These are phyloP conservation scores for Phytophthora cajani DNA, from an alignment of 352 stramenopile genomes.

Conservation along the genomic window DNA sequence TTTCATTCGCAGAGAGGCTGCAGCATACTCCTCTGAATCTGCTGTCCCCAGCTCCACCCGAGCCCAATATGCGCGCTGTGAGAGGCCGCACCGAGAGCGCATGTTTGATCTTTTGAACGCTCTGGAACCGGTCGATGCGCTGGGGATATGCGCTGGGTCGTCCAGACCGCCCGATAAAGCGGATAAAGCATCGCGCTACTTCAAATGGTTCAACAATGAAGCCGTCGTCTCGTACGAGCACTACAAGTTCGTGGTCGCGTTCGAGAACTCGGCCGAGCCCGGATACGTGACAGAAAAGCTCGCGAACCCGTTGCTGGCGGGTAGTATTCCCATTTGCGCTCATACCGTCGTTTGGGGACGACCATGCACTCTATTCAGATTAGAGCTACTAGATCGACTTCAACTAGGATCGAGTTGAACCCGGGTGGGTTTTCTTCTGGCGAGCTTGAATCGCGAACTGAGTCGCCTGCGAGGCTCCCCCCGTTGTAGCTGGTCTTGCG, in stretches of 20 bases:
- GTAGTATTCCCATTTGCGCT: constrained; percentile 64
- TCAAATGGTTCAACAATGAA: constrained; percentile 45
- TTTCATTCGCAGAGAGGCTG: constrained; percentile 47
- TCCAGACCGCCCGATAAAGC: constrained; percentile 11
- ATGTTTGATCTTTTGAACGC: constrained; percentile 56
- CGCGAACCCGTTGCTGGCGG: constrained; percentile 60
- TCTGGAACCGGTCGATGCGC: constrained; percentile 52
- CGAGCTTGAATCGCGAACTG: too few species aligned
- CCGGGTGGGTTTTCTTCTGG: too few species aligned
- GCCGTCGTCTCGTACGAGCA: constrained; percentile 37
- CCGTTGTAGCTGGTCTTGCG: too few species aligned
- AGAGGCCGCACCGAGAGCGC: constrained; percentile 48
- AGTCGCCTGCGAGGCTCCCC: too few species aligned
- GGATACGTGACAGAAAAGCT: constrained; percentile 79
- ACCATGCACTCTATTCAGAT: too few species aligned
- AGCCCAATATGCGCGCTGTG: constrained; percentile 43
- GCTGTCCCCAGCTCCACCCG: constrained; percentile 14
- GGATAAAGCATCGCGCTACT: constrained; percentile 14
- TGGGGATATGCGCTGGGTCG: constrained; percentile 45
- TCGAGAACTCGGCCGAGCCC: constrained; percentile 51
- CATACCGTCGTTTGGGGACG: too few species aligned
- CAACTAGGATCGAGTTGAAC: too few species aligned
- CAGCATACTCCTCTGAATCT: constrained; percentile 36
- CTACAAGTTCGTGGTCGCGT: constrained; percentile 62
- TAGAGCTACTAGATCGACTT: too few species aligned